phyloP scores from a whole-genome alignment of 202 grass and related monocot species.

The Hordeum pubiflorum region DNA sequence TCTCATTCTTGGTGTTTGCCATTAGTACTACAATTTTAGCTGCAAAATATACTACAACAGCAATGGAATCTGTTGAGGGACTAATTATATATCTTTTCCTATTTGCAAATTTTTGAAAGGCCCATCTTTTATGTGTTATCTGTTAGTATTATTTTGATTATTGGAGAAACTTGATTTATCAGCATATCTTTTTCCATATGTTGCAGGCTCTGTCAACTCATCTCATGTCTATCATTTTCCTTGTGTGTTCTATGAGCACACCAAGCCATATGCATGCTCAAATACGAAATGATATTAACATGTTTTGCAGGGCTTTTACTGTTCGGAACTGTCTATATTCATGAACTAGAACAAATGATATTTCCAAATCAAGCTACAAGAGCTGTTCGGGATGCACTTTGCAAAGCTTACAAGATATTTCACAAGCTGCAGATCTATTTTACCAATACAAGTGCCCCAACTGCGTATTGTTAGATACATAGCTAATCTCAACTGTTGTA shows the following conservation, averaged over 20 bases:
- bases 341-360: background rate
- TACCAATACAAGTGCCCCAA: constrained; percentile 8
- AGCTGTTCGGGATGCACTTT: background rate
- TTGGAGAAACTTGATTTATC: background rate
- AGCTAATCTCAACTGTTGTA: background rate
- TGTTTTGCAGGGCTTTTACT: constrained; percentile 5
- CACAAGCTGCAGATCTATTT: background rate
- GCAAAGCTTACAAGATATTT: constrained; percentile 7
- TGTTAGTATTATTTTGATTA: background rate
- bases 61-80: background rate
- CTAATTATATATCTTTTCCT: background rate
- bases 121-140: background rate
- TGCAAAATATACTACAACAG: background rate
- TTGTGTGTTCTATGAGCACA: background rate
- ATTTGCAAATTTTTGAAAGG: background rate
- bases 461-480: constrained; percentile 23
- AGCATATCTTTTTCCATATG: background rate
- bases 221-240: background rate
- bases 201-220: background rate
- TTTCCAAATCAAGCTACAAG: background rate
- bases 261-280: background rate
- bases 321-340: background rate
- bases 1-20: background rate
- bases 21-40: background rate
- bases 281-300: background rate